A percentile compares a stretch with the other conserved stretches of the same genome.
phyloP scores from a whole-genome alignment of 305 asterid genomes.

The Fraxinus paxiana region DNA sequence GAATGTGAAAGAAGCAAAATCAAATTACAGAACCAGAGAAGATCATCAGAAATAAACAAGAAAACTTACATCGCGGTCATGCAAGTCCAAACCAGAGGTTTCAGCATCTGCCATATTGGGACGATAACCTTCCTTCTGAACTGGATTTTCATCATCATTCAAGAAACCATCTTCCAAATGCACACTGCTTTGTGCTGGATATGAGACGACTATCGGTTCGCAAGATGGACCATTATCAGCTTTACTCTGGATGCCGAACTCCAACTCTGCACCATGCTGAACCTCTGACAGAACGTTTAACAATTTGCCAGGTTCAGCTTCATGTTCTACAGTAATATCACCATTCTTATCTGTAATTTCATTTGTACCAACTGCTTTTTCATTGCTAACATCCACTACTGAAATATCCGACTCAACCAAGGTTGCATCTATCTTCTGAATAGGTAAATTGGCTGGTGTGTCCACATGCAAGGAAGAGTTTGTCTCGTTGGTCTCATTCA shows the following conservation, averaged over 20 bases:
- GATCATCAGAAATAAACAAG: not conserved
- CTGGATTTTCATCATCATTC: slow-evolving; percentile 34
- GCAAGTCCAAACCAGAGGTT: slow-evolving; percentile 35
- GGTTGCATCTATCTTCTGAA: slow-evolving; percentile 33
- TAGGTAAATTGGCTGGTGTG: slow-evolving; percentile 25
- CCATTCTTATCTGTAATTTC: slow-evolving; percentile 35
- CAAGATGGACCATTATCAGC: slow-evolving; percentile 27
- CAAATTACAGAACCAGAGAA: not conserved
- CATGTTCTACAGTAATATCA: slow-evolving; percentile 32
- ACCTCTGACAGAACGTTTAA: slow-evolving; percentile 34
- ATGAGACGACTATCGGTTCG: slow-evolving; percentile 31
- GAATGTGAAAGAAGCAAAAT: not conserved
- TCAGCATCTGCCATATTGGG: slow-evolving; percentile 42
- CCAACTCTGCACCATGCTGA: slow-evolving; percentile 35
- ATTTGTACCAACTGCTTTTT: slow-evolving; percentile 30
- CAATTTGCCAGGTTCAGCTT: slow-evolving; percentile 31
- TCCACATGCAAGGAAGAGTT: slow-evolving; percentile 28
- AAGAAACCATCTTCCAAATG: slow-evolving; percentile 36
- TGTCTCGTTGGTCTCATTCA: slow-evolving; percentile 23
- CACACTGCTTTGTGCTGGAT: slow-evolving; percentile 29
- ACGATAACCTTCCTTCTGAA: slow-evolving; percentile 35
- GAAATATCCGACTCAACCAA: slow-evolving; percentile 34
- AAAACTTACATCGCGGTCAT: slow-evolving; percentile 54
- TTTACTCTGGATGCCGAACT: slow-evolving; percentile 28
- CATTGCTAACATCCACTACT: slow-evolving; percentile 29